Base-by-base conservation (phyloP, 805 yeast species). In the Metschnikowia drakensbergensis region DNA sequence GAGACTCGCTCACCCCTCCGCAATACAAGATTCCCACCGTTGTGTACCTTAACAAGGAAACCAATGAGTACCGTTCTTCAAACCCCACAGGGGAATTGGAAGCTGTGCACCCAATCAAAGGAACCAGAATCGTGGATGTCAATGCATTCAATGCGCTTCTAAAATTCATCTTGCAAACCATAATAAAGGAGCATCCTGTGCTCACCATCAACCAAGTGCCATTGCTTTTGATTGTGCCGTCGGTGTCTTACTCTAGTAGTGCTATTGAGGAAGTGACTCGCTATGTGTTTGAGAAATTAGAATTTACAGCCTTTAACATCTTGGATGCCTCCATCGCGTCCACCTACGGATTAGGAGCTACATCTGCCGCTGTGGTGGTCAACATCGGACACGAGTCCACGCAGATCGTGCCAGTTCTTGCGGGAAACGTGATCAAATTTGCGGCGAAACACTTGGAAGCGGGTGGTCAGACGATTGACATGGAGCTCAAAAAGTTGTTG, bases 351-450 rank as follows among this genome's bases (percentile, higher is more conserved):
- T 75, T 84, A 62, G 87, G 88, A 4, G 69, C 77, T 11, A 68
- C 82, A 8, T 77, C 83, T 35, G 86, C 82, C 52, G 77, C 90
- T 1, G 69, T 86, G 33, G 86, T 92, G 13, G 80, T 92, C 37
- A 96, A 92, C 64, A 75, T 92, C 41, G 97, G 97, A 17, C 71
- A 72, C 53, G 80, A 82, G 25, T 80, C 84, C 55, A 81, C 90
- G 3, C 96, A 89, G 62, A 74, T 92, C 25, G 75, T 83, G 9
- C 94, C 96, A 3, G 80, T 92, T n/a, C 66, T 86, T 29, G 94
- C 87, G 53, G 88, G 80, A 58, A 82, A 83, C 49, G 75, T 80
- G 5, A 68, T 84, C 46, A 74, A 75, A 29, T 80, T 79, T 54
- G 83, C 89, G 3, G 69, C 76, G 29, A 65, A 66, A 30, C 67